Conservation (phyloP, 768 basidiomycete species). For the Arthromyces matolae region DNA sequence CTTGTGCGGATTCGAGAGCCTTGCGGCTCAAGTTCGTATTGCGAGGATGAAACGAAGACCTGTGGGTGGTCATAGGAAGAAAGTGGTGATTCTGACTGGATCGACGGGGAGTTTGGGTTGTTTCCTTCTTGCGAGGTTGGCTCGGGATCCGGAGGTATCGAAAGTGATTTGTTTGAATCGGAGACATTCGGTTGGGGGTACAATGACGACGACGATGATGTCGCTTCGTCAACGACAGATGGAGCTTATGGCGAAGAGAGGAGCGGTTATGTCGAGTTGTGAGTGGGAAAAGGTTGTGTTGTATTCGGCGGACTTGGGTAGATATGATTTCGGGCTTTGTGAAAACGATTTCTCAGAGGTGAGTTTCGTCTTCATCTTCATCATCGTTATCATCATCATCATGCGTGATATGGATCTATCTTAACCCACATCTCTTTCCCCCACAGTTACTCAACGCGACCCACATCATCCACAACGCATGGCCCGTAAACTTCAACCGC, state of each 20-base stretch:
- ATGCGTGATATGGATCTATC: no score
- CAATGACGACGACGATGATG: no score
- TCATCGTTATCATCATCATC: no score
- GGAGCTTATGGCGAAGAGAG: conserved; percentile 28
- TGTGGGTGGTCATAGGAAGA: conserved; percentile 9
- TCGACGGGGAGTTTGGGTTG: conserved; percentile 37
- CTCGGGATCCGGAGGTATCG: conserved; percentile 21
- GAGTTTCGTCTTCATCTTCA: no score
- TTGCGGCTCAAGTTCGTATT: conserved; percentile 14
- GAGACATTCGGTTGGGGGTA: conserved; percentile 12
- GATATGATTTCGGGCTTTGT: conserved; percentile 23
- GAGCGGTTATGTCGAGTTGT: conserved; percentile 19
- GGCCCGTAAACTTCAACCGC: conserved; percentile 43
- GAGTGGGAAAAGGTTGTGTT: conserved; percentile 30
- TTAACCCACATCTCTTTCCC: conserved; percentile 1
- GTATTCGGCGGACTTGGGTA: conserved; percentile 24
- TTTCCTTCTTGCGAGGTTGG: conserved; percentile 28
- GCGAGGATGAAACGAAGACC: conserved; percentile 8
- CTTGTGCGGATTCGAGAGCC: conserved; percentile 7
- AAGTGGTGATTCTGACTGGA: conserved; percentile 33
- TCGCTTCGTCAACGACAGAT: conserved; percentile 24
- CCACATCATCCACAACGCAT: conserved; percentile 35
- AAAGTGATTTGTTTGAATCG: conserved; percentile 31
- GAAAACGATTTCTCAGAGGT: conserved; percentile 24
- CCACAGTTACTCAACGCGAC: conserved; percentile 24